These are phyloP conservation scores for Microstegium vimineum DNA, from an alignment of 176 grass and related monocot species.

Conservation along the genomic window DNA sequence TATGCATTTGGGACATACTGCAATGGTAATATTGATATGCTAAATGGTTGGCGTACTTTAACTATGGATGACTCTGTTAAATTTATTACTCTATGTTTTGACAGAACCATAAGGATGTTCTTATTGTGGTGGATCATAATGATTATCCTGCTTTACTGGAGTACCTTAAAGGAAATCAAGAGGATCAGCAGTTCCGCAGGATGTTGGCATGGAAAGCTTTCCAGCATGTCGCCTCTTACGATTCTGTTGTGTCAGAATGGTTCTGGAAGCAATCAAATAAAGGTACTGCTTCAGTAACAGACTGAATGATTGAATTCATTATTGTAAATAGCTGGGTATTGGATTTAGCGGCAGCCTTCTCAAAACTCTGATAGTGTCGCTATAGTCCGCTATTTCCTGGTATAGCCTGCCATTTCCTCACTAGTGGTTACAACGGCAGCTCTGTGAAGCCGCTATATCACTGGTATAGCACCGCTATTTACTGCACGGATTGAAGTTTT, in stretches of 20 bases:
- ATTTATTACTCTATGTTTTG: background rate
- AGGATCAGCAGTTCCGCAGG: slow-evolving; percentile 58
- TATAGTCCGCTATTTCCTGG: background rate
- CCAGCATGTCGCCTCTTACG: slow-evolving; percentile 78
- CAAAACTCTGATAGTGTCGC: background rate
- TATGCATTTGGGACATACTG: background rate
- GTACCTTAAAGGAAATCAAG: slow-evolving; percentile 48
- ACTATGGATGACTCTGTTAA: background rate
- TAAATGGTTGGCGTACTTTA: background rate
- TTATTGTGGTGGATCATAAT: slow-evolving; percentile 51
- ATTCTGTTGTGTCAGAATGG: slow-evolving; percentile 85
- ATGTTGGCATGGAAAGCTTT: slow-evolving; percentile 90
- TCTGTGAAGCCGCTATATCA: no score
- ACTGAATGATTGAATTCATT: background rate
- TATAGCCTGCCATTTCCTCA: background rate
- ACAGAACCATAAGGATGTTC: slow-evolving; percentile 50
- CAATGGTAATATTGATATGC: background rate
- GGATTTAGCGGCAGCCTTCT: background rate
- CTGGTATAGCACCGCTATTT: no score
- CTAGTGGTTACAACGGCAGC: background rate
- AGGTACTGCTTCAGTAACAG: slow-evolving; percentile 34
- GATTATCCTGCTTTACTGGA: slow-evolving; percentile 57
- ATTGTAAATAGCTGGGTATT: background rate
- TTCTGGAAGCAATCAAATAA: slow-evolving; percentile 65
- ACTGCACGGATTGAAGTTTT: background rate